phyloP scores from a whole-genome alignment of 1,284 basidiomycete genomes.

The Hemileccinum hortonii region DNA sequence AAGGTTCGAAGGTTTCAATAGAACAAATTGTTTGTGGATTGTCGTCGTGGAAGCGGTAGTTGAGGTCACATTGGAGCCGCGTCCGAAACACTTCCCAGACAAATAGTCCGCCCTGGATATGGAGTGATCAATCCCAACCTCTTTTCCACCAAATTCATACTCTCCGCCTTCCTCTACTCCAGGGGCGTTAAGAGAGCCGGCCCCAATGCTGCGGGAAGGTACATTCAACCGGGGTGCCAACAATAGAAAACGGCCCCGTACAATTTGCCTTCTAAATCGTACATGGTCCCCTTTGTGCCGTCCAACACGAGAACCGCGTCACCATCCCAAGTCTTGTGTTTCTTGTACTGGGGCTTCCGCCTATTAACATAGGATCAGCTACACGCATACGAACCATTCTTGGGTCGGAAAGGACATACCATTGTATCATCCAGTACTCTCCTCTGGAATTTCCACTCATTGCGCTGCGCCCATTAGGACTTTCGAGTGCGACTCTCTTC shows the following conservation, averaged over 20 bases:
- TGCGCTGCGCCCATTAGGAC: slow-evolving; percentile 12
- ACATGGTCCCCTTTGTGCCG: slow-evolving; percentile 50
- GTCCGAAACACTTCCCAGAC: slow-evolving; percentile 63
- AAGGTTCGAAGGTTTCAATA: slow-evolving; percentile 38
- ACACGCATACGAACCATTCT: slow-evolving; percentile 3
- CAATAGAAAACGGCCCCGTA: slow-evolving; percentile 30
- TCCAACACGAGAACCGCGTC: slow-evolving; percentile 66
- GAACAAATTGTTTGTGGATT: slow-evolving; percentile 45
- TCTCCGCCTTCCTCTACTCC: slow-evolving; percentile 50
- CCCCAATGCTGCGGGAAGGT: slow-evolving; percentile 36
- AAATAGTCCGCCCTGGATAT: slow-evolving; percentile 59
- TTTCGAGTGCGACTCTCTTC: slow-evolving; percentile 37
- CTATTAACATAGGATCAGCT: slow-evolving; percentile 35
- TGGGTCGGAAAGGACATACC: slow-evolving; percentile 40
- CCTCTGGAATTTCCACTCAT: slow-evolving; percentile 19
- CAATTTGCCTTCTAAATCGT: slow-evolving; percentile 63
- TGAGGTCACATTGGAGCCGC: slow-evolving; percentile 27
- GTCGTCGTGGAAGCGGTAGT: slow-evolving; percentile 18
- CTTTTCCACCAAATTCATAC: slow-evolving; percentile 63
- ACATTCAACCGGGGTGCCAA: slow-evolving; percentile 6
- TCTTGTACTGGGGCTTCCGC: slow-evolving; percentile 77
- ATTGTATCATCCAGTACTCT: slow-evolving; percentile 70
- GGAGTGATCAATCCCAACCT: slow-evolving; percentile 64
- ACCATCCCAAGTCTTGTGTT: slow-evolving; percentile 93
- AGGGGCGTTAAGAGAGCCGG: slow-evolving; percentile 40